phyloP scores from a whole-genome alignment of 2,329 filamentous ascomycete species.

The Microdochium paspali region DNA sequence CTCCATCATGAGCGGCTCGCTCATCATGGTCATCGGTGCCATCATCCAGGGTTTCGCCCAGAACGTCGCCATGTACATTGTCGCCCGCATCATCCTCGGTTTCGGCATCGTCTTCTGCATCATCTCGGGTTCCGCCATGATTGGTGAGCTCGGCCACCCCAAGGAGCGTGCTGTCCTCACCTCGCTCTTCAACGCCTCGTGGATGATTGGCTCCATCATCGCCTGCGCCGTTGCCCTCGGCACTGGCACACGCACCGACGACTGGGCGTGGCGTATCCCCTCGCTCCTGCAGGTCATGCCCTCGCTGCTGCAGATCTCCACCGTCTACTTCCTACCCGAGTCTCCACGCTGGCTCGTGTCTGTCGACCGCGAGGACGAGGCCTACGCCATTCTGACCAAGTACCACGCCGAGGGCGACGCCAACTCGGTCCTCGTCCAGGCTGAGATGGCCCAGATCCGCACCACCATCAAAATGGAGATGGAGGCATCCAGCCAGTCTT shows the following conservation, averaged over 20 bases:
- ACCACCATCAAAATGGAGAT: constrained; percentile 42
- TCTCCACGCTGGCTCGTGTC: constrained; percentile 49
- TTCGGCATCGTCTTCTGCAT: constrained; percentile 51
- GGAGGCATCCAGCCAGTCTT: constrained; percentile 40
- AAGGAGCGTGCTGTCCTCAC: constrained; percentile 51
- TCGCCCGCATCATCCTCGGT: constrained; percentile 48
- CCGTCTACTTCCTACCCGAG: constrained; percentile 43
- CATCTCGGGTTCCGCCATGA: constrained; percentile 45
- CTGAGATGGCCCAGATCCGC: constrained; percentile 47
- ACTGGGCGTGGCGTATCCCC: constrained; percentile 35
- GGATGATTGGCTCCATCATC: constrained; percentile 40
- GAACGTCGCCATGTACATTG: constrained; percentile 44
- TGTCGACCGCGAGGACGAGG: constrained; percentile 38
- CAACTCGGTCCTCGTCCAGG: constrained; percentile 38
- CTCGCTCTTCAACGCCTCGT: constrained; percentile 49
- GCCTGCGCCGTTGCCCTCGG: constrained; percentile 41
- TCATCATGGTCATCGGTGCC: constrained; percentile 43
- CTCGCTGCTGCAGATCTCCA: constrained; percentile 28
- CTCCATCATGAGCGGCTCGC: constrained; percentile 37
- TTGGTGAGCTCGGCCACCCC: constrained; percentile 51
- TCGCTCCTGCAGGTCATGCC: constrained; percentile 35
- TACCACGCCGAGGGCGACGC: constrained; percentile 36
- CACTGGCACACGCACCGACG: constrained; percentile 27
- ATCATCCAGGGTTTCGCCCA: constrained; percentile 42
- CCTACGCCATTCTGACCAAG: constrained; percentile 34